A percentile compares a stretch with the other conserved stretches of the same genome.
Evolutionary conservation across 768 basidiomycete species (phyloP).

Genomic region (Naganishia kalamii): DNA sequence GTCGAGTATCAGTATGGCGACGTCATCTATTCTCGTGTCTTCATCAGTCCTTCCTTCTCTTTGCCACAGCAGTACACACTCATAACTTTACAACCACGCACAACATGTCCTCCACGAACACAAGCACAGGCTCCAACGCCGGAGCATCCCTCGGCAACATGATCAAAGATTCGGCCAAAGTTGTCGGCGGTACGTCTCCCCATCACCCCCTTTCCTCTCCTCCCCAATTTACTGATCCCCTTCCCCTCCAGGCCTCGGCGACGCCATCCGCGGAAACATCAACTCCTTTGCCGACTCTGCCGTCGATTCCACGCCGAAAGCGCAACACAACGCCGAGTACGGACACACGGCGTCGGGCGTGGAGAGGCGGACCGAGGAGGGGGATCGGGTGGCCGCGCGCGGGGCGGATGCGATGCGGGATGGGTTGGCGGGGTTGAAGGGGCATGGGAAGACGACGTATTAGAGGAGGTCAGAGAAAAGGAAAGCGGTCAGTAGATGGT

Average conservation of each 20-base stretch:
- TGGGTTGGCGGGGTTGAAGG: slow-evolving; percentile 7
- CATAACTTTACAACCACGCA: background rate
- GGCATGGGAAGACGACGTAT: background rate
- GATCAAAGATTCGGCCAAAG: slow-evolving; percentile 16
- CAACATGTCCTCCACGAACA: background rate
- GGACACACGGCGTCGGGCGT: background rate
- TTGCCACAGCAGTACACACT: background rate
- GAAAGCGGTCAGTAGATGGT: background rate
- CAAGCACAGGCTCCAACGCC: background rate
- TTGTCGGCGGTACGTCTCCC: slow-evolving; percentile 3
- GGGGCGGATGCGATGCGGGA: slow-evolving; percentile 13
- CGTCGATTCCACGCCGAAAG: background rate
- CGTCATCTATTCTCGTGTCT: background rate
- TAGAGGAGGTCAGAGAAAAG: too few relatives aligned
- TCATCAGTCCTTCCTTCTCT: background rate
- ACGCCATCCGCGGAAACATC: slow-evolving; percentile 21
- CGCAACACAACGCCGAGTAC: background rate
- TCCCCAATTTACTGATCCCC: background rate
- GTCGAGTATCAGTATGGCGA: background rate
- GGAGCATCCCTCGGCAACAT: slow-evolving; percentile 12
- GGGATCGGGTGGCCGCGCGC: slow-evolving; percentile 4
- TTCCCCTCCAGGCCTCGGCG: slow-evolving; percentile 2
- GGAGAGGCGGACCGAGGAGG: background rate
- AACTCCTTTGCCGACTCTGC: slow-evolving; percentile 19
- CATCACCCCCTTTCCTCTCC: background rate